Evolutionary conservation across 108 stramenopile species (phyloP).

Genomic region (Cylindrotheca closterium): DNA sequence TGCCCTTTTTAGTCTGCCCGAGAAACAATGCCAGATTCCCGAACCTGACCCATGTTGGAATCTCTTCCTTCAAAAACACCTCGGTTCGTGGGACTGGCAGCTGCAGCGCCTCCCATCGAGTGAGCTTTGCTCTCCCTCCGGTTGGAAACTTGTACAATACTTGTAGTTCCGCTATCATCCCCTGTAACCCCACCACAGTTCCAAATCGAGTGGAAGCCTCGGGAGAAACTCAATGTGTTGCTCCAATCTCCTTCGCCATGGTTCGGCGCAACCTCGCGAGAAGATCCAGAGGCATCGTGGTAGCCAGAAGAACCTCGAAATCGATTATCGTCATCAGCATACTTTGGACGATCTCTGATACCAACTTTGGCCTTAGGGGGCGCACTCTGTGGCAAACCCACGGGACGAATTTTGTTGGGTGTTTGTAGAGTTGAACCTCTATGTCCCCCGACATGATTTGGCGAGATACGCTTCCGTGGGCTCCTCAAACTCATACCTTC

Average conservation of each 20-base stretch:
- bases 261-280: neutral
- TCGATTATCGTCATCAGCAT: conserved; percentile 17
- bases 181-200: conserved; percentile 69
- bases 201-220: conserved; percentile 73
- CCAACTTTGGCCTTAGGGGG: conserved; percentile 76
- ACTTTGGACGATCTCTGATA: conserved; percentile 64
- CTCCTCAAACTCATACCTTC: conserved; percentile 4
- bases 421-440: conserved; percentile 15
- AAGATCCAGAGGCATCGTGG: conserved; percentile 6
- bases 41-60: conserved; percentile 15
- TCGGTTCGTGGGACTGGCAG: neutral
- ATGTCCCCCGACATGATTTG: conserved; percentile 16
- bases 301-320: conserved; percentile 2
- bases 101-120: conserved; percentile 1
- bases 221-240: conserved; percentile 56
- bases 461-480: conserved; percentile 44
- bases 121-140: conserved; percentile 16
- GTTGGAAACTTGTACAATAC: conserved; percentile 35
- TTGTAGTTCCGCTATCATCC: conserved; percentile 46
- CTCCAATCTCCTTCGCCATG: conserved; percentile 65
- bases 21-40: conserved; percentile 21
- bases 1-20: conserved; percentile 25
- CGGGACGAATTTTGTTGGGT: conserved; percentile 38
- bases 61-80: conserved; percentile 43
- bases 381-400: conserved; percentile 22